phyloP scores from a whole-genome alignment of 192 early-diverging fungal species.

The Linnemannia zychae region DNA sequence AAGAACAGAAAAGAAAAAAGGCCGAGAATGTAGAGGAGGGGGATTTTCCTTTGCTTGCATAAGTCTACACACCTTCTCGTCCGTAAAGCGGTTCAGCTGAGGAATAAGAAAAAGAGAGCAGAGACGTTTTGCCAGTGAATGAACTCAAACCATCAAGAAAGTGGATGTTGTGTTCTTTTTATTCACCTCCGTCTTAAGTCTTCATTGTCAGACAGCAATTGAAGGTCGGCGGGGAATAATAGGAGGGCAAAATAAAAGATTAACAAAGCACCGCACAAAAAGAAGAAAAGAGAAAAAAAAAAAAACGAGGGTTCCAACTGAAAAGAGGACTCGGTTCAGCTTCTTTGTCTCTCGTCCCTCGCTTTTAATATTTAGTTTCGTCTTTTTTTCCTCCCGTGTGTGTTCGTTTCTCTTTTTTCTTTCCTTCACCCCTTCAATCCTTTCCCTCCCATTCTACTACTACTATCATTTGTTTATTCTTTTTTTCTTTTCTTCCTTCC shows the following conservation, averaged over 20 bases:
- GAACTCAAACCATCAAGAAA: too few relatives aligned
- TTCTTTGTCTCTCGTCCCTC: not conserved
- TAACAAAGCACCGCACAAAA: not conserved
- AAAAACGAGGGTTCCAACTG: constrained; percentile 6
- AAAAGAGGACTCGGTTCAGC: not conserved
- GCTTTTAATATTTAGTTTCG: not conserved
- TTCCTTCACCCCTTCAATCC: not conserved
- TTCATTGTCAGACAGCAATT: not conserved
- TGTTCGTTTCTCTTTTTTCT: not conserved
- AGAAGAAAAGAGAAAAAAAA: not conserved
- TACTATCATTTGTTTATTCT: not conserved
- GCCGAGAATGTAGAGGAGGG: too few relatives aligned
- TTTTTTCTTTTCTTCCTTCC: not conserved
- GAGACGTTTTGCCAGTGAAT: too few relatives aligned
- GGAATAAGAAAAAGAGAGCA: too few relatives aligned
- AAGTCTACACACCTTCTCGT: too few relatives aligned
- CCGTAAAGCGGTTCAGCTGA: too few relatives aligned
- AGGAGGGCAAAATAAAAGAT: not conserved
- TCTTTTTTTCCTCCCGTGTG: too few relatives aligned
- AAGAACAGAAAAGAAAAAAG: too few relatives aligned
- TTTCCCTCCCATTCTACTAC: not conserved
- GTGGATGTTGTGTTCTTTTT: too few relatives aligned
- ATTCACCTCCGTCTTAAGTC: too few relatives aligned
- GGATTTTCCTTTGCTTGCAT: too few relatives aligned
- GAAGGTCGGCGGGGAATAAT: not conserved